Evolutionary conservation across 2,329 filamentous ascomycete species (phyloP).

Genomic region (Apiospora arundinis): DNA sequence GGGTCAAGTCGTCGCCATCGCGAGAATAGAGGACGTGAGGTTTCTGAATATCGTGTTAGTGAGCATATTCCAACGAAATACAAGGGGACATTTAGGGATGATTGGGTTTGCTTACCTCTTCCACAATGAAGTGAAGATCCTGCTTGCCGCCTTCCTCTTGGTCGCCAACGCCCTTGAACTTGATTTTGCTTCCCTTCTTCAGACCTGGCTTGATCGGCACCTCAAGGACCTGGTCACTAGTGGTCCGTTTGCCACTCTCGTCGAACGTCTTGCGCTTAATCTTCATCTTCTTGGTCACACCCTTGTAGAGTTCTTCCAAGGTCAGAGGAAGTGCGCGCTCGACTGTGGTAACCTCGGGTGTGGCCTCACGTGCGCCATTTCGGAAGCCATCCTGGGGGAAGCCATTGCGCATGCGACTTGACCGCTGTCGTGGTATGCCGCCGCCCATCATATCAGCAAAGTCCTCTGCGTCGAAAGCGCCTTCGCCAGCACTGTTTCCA

Average conservation of each 20-base stretch:
- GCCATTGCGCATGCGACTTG: conserved; percentile 48
- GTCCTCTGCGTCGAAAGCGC: conserved; percentile 21
- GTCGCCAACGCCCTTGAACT: conserved; percentile 96
- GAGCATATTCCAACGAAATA: not conserved
- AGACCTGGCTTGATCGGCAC: conserved; percentile 95
- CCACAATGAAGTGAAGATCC: conserved; percentile 92
- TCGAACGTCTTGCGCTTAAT: conserved; percentile 98
- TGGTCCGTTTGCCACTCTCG: conserved; percentile 79
- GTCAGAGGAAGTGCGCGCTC: conserved; percentile 82
- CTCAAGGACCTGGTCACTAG: conserved; percentile 88
- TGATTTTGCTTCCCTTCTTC: conserved; percentile 98
- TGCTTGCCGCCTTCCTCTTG: conserved; percentile 96
- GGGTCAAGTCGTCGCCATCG: conserved; percentile 85
- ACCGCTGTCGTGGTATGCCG: conserved; percentile 43
- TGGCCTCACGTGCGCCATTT: conserved; percentile 54
- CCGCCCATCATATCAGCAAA: conserved; percentile 49
- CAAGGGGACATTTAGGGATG: not conserved
- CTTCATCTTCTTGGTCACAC: conserved; percentile 95
- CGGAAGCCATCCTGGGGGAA: conserved; percentile 29
- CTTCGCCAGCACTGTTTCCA: conserved; percentile 46
- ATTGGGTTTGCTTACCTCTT: conserved; percentile 71
- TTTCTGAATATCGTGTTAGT: conserved; percentile 64
- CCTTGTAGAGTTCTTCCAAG: conserved; percentile 87
- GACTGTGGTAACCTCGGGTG: conserved; percentile 88
- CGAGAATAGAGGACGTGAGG: conserved; percentile 83